These are phyloP conservation scores for Dicorynia guianensis DNA, from an alignment of 306 rosid genomes.

Conservation along the genomic window DNA sequence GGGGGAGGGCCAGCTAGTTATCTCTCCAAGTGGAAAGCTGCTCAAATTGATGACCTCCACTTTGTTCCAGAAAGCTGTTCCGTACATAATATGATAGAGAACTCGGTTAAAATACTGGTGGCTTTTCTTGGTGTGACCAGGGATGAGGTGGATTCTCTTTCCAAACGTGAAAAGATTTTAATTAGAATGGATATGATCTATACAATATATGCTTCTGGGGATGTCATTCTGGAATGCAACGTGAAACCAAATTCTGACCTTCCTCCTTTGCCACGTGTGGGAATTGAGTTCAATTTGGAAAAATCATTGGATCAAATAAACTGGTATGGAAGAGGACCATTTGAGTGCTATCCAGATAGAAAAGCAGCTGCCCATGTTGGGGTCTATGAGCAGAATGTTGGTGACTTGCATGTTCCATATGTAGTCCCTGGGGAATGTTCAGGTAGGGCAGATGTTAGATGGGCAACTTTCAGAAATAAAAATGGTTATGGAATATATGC, in stretches of 20 bases:
- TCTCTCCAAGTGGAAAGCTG: constrained; percentile 79
- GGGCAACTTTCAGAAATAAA: constrained; percentile 81
- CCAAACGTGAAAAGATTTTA: constrained; percentile 46
- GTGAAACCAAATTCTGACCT: constrained; percentile 71
- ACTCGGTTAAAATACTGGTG: constrained; percentile 51
- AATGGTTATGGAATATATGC: constrained; percentile 86
- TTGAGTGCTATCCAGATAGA: constrained; percentile 93
- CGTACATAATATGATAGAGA: constrained; percentile 47
- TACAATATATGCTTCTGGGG: constrained; percentile 78
- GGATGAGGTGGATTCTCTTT: constrained; percentile 42
- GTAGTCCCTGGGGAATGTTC: constrained; percentile 88
- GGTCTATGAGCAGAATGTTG: constrained; percentile 65
- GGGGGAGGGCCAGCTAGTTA: constrained; percentile 78
- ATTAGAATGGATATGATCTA: constrained; percentile 63
- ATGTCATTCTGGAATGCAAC: constrained; percentile 71
- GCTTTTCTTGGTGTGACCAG: constrained; percentile 64
- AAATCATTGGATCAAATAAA: constrained; percentile 66
- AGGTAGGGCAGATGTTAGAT: constrained; percentile 90
- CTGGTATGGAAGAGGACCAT: constrained; percentile 98
- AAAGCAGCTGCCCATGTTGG: constrained; percentile 89
- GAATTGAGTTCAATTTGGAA: constrained; percentile 74
- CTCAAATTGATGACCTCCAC: constrained; percentile 64
- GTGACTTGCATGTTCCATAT: constrained; percentile 91
- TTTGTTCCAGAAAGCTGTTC: constrained; percentile 70
- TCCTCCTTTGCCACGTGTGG: constrained; percentile 96